phyloP scores from a whole-genome alignment of 179 eudicot genomes.

The Pouteria campechiana region DNA sequence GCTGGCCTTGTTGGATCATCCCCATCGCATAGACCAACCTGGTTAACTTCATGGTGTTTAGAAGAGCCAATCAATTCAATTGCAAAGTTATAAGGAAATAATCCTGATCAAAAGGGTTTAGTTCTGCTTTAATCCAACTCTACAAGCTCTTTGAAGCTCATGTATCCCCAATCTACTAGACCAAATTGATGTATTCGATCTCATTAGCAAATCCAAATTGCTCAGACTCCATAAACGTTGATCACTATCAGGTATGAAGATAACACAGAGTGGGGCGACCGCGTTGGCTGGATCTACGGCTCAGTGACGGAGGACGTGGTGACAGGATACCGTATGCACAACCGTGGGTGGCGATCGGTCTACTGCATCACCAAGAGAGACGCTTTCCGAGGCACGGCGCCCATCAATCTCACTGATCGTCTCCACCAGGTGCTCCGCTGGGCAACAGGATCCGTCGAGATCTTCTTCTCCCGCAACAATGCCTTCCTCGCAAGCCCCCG shows the following conservation, averaged over 20 bases:
- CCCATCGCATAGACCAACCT: too few species aligned
- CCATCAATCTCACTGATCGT: conserved; percentile 74
- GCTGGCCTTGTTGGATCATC: too few species aligned
- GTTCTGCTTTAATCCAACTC: not conserved
- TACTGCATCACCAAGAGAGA: conserved; percentile 76
- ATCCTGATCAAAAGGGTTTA: not conserved
- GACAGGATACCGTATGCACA: conserved; percentile 83
- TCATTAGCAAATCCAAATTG: too few species aligned
- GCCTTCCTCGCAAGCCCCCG: conserved; percentile 50
- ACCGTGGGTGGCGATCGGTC: conserved; percentile 77
- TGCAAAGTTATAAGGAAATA: too few species aligned
- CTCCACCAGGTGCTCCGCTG: conserved; percentile 73
- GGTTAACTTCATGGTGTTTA: too few species aligned
- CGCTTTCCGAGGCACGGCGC: conserved; percentile 71
- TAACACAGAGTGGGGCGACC: conserved; percentile 65
- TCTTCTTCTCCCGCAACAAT: conserved; percentile 65
- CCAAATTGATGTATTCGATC: too few species aligned
- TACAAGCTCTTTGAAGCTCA: too few species aligned
- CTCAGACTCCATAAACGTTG: too few species aligned
- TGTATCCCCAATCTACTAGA: not conserved
- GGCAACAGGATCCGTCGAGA: conserved; percentile 90
- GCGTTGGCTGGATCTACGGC: conserved; percentile 73
- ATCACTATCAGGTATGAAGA: conserved; percentile 46
- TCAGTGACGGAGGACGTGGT: conserved; percentile 81
- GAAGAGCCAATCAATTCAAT: too few species aligned